Percentiles rank a stretch among this genome's conserved stretches.
Evolutionary conservation across 2,329 filamentous ascomycete genomes (phyloP).

Genomic region (Graphilbum ipis-grandicollis): DNA sequence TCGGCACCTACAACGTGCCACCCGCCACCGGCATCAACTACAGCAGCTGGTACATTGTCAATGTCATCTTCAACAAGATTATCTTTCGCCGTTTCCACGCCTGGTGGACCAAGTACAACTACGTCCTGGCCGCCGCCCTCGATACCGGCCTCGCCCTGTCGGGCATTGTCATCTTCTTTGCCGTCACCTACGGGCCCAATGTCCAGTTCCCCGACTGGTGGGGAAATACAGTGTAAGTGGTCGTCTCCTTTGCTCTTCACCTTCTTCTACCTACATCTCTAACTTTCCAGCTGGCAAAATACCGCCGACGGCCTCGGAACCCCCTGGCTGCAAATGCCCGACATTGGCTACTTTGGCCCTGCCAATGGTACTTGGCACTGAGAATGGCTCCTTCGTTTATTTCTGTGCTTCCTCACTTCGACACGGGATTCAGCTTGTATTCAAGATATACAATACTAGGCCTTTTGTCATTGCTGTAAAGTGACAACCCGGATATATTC

Average conservation of each 20-base stretch:
- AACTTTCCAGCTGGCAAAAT: conserved; percentile 12
- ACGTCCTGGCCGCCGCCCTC: conserved; percentile 16
- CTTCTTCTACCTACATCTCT: not conserved
- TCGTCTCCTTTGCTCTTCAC: not conserved
- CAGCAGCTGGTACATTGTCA: conserved; percentile 23
- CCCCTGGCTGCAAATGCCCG: conserved; percentile 16
- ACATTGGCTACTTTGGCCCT: conserved; percentile 16
- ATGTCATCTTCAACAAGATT: conserved; percentile 26
- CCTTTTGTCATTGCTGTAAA: no score
- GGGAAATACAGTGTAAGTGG: conserved; percentile 17
- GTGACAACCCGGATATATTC: no score
- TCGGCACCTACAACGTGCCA: conserved; percentile 20
- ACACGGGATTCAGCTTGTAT: no score
- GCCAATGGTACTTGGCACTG: conserved; percentile 15
- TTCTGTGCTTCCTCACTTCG: no score
- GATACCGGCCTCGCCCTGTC: conserved; percentile 16
- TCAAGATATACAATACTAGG: no score
- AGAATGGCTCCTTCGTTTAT: no score
- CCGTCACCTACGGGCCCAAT: conserved; percentile 16
- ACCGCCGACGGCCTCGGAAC: conserved; percentile 16
- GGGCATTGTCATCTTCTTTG: conserved; percentile 19
- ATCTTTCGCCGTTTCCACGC: conserved; percentile 22
- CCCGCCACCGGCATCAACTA: conserved; percentile 19
- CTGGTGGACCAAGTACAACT: conserved; percentile 30
- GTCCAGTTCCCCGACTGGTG: conserved; percentile 18